phyloP scores from a whole-genome alignment of 148 eudicot genomes.

The Spergularia marina region DNA sequence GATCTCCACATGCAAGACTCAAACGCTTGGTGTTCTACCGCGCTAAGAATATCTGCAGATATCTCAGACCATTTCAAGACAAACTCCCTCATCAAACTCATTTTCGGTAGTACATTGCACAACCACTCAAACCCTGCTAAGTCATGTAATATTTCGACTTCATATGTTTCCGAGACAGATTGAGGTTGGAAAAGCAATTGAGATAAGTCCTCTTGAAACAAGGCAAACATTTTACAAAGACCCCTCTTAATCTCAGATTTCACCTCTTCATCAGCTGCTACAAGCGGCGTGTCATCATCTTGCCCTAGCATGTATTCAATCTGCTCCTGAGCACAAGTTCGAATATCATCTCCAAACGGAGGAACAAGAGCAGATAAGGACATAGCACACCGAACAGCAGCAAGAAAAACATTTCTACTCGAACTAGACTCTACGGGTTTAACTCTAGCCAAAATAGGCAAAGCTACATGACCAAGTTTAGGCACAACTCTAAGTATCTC shows the following conservation, averaged over 20 bases:
- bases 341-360: conserved; percentile 68
- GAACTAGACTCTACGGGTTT: conserved; percentile 47
- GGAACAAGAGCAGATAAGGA: conserved; percentile 45
- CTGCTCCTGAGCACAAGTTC: conserved; percentile 86
- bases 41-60: conserved; percentile 35
- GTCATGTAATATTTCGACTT: conserved; percentile 37
- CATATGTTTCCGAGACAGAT: conserved; percentile 29
- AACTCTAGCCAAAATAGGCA: conserved; percentile 61
- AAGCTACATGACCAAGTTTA: conserved; percentile 53
- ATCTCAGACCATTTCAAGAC: conserved; percentile 60
- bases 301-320: conserved; percentile 86
- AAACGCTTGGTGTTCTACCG: conserved; percentile 44
- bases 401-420: conserved; percentile 59
- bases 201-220: conserved; percentile 45
- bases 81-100: conserved; percentile 75
- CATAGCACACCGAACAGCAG: conserved; percentile 78
- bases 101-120: conserved; percentile 59
- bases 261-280: conserved; percentile 57
- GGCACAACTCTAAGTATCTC: conserved; percentile 47
- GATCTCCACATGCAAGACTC: conserved; percentile 51
- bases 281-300: conserved; percentile 54
- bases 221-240: conserved; percentile 42
- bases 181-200: conserved; percentile 35
- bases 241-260: conserved; percentile 50
- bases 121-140: conserved; percentile 71